Base-by-base conservation (phyloP, 1,284 basidiomycete species). In the Pseudozyma flocculosa region DNA sequence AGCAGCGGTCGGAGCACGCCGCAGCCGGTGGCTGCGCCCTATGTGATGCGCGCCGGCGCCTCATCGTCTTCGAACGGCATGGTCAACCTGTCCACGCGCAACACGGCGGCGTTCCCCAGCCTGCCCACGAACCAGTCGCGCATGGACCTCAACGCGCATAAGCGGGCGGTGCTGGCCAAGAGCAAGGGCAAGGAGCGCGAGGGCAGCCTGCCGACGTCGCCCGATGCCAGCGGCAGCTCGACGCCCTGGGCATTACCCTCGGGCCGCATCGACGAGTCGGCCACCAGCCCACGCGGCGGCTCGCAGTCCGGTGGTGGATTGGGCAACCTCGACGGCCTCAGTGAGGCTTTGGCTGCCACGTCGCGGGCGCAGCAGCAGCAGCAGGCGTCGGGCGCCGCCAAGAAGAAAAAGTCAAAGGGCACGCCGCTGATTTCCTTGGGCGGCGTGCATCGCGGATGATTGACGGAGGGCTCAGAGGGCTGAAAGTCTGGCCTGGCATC, bases 351-450 rank as follows among this genome's bases (percentile, higher is more conserved):
- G 29, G 52, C 42, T 18, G 67, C 52, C 26, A 29, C 26, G 26
- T n/a, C 26, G 26, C 5, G 26, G 26, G 26, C 26, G 38, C 19
- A 4, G 44, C 23, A 11, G 22, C 18, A 13, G 39, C 38, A 5
- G 14, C 38, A 8, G 44, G 22, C 19, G 39, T 23, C 10, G 26
- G 53, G 42, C 21, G 45, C 37, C 18, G 57, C 54, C n/a, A 57
- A 44, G 50, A 70, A 65, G 52, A 71, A 67, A 48, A 69, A 69
- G 30, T 45, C 51, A 3, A 70, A 68, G 43, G 69, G 69, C 9
- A 60, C 67, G 17, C 61, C 56, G 41, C 45, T 72, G 8, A 46
- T 67, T 50, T 43, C 47, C 1, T 50, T 72, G 36, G 69, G 69
- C 21, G 69, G 61, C 18, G 61, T 70, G 4, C 68, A 70, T 54